A percentile compares a stretch with the other conserved stretches of the same genome.
Conservation (phyloP, 176 grass and related monocot genomes). For the Tillandsia leiboldiana region DNA sequence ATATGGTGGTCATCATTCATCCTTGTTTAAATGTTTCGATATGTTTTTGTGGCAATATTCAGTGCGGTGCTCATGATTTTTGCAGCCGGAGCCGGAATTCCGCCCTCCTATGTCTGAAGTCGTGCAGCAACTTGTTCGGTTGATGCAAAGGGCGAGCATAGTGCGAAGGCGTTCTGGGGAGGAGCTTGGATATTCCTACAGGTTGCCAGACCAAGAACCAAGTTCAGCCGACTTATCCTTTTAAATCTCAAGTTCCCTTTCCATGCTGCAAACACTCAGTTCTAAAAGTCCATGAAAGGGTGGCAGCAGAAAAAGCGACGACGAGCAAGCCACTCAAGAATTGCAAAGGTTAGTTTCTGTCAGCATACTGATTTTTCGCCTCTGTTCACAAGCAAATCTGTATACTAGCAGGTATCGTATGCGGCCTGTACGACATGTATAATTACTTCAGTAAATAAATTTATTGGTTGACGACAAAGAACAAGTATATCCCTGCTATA, state of each 20-base stretch:
- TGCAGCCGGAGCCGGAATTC: slow-evolving; percentile 85
- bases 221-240: slow-evolving; percentile 52
- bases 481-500: not conserved
- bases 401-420: not conserved
- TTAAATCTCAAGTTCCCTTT: slow-evolving; percentile 20
- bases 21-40: too few relatives aligned
- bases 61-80: slow-evolving; percentile 5
- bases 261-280: not conserved
- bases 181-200: slow-evolving; percentile 80
- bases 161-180: slow-evolving; percentile 78
- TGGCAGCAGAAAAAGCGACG: not conserved
- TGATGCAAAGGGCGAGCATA: slow-evolving; percentile 84
- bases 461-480: not conserved
- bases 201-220: slow-evolving; percentile 55
- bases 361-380: not conserved
- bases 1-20: too few relatives aligned
- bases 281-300: not conserved
- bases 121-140: slow-evolving; percentile 79
- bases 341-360: not conserved
- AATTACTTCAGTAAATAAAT: not conserved
- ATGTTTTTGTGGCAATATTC: too few relatives aligned
- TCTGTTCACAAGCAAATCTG: not conserved
- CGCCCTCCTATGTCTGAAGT: slow-evolving; percentile 96
- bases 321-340: too few relatives aligned
- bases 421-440: not conserved